Evolutionary conservation across 306 rosid species (phyloP), one percentile per base, ranked within the genome.

Genomic region (Cicer pinnatifidum): DNA sequence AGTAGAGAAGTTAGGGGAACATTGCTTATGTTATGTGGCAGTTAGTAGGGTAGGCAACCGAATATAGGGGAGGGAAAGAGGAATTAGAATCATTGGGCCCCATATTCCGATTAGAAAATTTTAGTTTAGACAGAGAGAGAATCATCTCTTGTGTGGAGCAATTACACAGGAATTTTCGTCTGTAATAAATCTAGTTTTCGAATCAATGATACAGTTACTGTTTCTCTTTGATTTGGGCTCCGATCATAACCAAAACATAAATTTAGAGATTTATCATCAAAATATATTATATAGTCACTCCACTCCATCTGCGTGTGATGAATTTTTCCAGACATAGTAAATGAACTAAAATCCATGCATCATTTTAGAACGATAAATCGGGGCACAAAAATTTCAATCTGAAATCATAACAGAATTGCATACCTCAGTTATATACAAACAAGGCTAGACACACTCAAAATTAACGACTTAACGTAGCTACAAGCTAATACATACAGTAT

Each of bases 371-470:
- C 16, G 58, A 67, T 20, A 38, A 39, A 69, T 44, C 67, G 8
- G 6, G 16, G 9, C 17, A 37, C 37, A 56, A 17, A 46, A 57
- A 57, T 11, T 19, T 50, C 64, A 56, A 13, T 41, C 33, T 69
- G 45, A 59, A 11, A 66, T 62, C 7, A 41, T 28, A 41, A 37
- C 53, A 70, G 70, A 13, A 64, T 57, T 19, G 45, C 66, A 44
- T 13, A 80, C 12, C 23, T 39, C 61, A 17, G 78, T 23, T 68
- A 69, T 41, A 23, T 20, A 20, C 16, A 44, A 69, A 74, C 43
- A 65, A 41, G 54, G 33, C 44, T 47, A 45, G 44, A 28, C 64
- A 76, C 33, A 75, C 71, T 69, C 20, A 44, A 38, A 11, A 19
- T 8, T 65, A 54, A 28, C 4, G 23, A 11, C 10, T 8, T 65